phyloP scores from a whole-genome alignment of 1,284 basidiomycete genomes.

The Papiliotrema fonsecae region DNA sequence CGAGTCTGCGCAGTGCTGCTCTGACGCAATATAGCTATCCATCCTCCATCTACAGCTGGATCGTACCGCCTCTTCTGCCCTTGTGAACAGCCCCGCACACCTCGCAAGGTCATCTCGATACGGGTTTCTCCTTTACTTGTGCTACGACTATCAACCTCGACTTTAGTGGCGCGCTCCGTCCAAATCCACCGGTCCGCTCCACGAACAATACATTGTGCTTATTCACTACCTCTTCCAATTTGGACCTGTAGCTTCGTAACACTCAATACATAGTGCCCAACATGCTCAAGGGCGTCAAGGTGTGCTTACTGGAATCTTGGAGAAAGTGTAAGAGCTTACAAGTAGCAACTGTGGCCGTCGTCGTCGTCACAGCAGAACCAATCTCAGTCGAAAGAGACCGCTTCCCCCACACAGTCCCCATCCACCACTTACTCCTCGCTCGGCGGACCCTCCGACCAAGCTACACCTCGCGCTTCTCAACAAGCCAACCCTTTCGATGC shows the following conservation, averaged over 20 bases:
- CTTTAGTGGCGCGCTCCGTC: no score
- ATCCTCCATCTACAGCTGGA: no score
- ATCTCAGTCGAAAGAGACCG: constrained; percentile 53
- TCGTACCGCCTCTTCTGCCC: no score
- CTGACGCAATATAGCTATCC: no score
- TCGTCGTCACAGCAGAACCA: constrained; percentile 44
- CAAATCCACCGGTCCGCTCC: no score
- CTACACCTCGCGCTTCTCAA: constrained; percentile 62
- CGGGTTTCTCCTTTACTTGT: no score
- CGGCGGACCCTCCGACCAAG: constrained; percentile 57
- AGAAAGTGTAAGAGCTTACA: not conserved
- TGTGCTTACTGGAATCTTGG: constrained; percentile 12
- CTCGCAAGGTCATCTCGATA: no score
- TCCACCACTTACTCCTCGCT: constrained; percentile 35
- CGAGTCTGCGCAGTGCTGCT: no score
- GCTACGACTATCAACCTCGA: no score
- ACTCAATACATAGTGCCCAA: not conserved
- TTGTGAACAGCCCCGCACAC: no score
- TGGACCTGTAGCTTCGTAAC: not conserved
- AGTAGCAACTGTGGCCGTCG: constrained; percentile 44
- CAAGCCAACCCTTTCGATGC: constrained; percentile 66
- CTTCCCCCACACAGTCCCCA: constrained; percentile 29
- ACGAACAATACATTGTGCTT: no score
- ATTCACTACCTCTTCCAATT: not conserved
- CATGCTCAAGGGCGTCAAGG: constrained; percentile 48